Evolutionary conservation across 169 alveolate genomes (phyloP).

Genomic region (Theileria parva): DNA sequence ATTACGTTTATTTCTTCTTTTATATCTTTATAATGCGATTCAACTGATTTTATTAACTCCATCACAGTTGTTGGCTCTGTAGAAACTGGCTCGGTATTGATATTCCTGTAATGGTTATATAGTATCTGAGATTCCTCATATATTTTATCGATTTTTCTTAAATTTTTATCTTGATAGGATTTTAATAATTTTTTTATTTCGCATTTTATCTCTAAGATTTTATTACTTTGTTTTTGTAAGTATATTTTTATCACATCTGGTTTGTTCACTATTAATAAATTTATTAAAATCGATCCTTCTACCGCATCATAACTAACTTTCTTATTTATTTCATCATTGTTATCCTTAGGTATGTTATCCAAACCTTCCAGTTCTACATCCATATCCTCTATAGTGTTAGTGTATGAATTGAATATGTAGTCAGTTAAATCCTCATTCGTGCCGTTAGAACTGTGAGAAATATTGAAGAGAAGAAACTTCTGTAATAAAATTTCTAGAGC

Average conservation of each 20-base stretch:
- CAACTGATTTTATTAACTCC: background rate
- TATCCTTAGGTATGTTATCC: background rate
- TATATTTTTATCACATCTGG: conserved; percentile 48
- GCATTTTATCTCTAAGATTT: conserved; percentile 22
- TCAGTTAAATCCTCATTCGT: background rate
- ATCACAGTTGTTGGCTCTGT: background rate
- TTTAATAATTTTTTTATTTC: conserved; percentile 30
- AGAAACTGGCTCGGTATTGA: background rate
- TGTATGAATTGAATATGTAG: background rate
- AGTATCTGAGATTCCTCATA: conserved; percentile 23
- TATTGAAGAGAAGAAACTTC: conserved; percentile 49
- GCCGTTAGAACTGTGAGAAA: background rate
- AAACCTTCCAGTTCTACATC: background rate
- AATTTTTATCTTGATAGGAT: background rate
- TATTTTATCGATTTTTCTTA: conserved; percentile 39
- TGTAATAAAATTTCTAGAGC: conserved; percentile 47
- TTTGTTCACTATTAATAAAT: conserved; percentile 17
- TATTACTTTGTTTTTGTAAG: conserved; percentile 49
- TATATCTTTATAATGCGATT: background rate
- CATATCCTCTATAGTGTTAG: background rate
- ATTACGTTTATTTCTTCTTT: conserved; percentile 3
- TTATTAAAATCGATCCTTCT: background rate
- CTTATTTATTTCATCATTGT: background rate
- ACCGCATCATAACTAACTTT: background rate
- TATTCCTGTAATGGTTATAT: conserved; percentile 23